Evolutionary conservation across 2,329 filamentous ascomycete genomes (phyloP), one percentile per base, ranked within the genome.

Genomic region (Tolypocladium pustulatum): DNA sequence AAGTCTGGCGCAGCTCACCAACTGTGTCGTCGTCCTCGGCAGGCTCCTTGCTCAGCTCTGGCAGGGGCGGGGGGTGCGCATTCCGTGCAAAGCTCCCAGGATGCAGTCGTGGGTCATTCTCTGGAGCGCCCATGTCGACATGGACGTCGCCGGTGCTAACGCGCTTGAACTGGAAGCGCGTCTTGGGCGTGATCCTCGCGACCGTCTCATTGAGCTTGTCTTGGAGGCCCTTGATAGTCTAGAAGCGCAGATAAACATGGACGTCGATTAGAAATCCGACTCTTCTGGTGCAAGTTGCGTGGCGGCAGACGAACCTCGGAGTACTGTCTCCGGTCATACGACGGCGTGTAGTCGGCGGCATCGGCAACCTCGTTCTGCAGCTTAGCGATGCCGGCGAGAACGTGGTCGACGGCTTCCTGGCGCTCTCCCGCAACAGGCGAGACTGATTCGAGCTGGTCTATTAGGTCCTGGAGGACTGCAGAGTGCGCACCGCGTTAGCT

Each of bases 301-400:
- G n/a, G 20, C 10, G n/a, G 36, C 41, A 53, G 32, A 60, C 67
- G 58, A 73, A 91, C 90, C 75, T 92, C 86, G 51, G 87, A 83
- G 69, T 96, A 97, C 30, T 88, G 87, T 65, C 90, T 85, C 71
- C 94, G 90, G 67, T 97, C 94, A 69, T 97, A 95, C 9, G 91
- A 85, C 3, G 94, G 91, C 20, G 96, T 84, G 64, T 87, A 91
- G 58, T 87, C 86, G 1, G 88, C 84, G 0, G 90, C 89, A 73
- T 97, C 91, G 64, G 90, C 87, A 43, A 97, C 89, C 66, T 94
- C 87, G 63, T 88, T 88, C 1, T 91, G 91, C 20, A 97, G 80
- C 59, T 85, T 83, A 36, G 89, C 86, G 66, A 97, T 94, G 61
- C 85, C 84, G 20, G 88, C 85, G 17, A 96, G 80, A 64, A 91